Base-by-base conservation (phyloP, 2,329 filamentous ascomycete species). In the Lecanosticta acicola region DNA sequence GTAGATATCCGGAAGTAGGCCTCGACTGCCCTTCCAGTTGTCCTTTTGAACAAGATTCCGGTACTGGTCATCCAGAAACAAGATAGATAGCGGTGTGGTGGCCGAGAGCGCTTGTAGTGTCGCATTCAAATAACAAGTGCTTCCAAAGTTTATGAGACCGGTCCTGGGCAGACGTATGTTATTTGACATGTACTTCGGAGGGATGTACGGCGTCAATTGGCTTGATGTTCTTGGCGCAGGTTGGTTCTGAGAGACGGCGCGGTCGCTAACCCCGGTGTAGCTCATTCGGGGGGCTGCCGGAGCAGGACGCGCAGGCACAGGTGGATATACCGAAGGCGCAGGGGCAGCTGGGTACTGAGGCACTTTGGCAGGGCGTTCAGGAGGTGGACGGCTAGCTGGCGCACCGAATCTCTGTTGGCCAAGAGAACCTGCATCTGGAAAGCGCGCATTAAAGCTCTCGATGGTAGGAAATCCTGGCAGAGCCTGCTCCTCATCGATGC, bases 41-140 rank as follows among this genome's bases (percentile, higher is more conserved):
- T 70, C 69, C 35, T 62, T 74, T 60, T 73, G 80, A 56, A 84
- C 79, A 75, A 67, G 77, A 59, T 62, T 72, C 57, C 63, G 78
- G 68, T 68, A 87, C 60, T 62, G 84, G 61, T 71, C 84, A 71
- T 69, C 81, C 63, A 68, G 78, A 71, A 76, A 95, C 76, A 68
- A 80, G 68, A 61, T 79, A 62, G 77, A 79, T 34, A 84, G 66
- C 14, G 75, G 71, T 7, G 75, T 69, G 1, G 89, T 91, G 1
- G 83, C 84, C 48, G 86, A 85, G 14, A 96, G 71, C 49, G 85
- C 85, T 66, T 97, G 91, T 19, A 97, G 73, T 0, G 84, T 83
- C n/a, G 87, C 84, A 66, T 95, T 96, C 74, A 93, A 89, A 62
- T 95, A 96, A 64, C 91, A 96, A 54, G 85, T 90, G 38, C 85